Percentiles rank a stretch among this genome's conserved stretches.
These are phyloP conservation scores for Fraxinus greggii DNA, from an alignment of 305 asterid species.

Conservation along the genomic window DNA sequence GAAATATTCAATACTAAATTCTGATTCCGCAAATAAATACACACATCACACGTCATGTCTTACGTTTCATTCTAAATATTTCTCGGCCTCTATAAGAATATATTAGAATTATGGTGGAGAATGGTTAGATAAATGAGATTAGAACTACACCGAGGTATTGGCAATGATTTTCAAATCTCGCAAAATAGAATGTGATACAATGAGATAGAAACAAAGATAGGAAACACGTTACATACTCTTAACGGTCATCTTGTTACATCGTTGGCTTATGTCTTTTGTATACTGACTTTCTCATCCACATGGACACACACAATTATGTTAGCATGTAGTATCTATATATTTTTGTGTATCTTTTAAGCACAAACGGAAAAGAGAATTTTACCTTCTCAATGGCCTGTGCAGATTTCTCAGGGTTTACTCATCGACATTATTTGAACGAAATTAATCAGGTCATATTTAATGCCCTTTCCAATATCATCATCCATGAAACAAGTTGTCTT, in stretches of 20 bases:
- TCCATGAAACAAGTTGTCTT: background rate
- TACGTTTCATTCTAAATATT: background rate
- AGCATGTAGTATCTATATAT: background rate
- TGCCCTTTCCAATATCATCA: background rate
- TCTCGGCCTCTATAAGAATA: background rate
- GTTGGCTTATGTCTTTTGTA: background rate
- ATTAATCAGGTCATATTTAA: conserved; percentile 10
- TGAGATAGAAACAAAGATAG: background rate
- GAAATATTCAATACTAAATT: background rate
- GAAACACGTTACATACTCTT: background rate
- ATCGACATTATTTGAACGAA: conserved; percentile 7
- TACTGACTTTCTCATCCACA: background rate
- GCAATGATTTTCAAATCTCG: background rate
- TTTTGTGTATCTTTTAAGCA: background rate
- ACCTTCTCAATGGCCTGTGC: conserved; percentile 15
- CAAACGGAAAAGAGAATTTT: background rate
- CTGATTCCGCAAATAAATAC: background rate
- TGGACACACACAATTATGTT: background rate
- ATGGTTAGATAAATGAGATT: background rate
- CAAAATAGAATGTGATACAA: background rate
- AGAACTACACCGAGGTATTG: background rate
- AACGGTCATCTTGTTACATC: background rate
- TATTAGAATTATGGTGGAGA: background rate
- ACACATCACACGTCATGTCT: background rate
- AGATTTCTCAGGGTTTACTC: conserved; percentile 24